phyloP scores from a whole-genome alignment of 176 grass and related monocot genomes.

The Pontederia crassipes region DNA sequence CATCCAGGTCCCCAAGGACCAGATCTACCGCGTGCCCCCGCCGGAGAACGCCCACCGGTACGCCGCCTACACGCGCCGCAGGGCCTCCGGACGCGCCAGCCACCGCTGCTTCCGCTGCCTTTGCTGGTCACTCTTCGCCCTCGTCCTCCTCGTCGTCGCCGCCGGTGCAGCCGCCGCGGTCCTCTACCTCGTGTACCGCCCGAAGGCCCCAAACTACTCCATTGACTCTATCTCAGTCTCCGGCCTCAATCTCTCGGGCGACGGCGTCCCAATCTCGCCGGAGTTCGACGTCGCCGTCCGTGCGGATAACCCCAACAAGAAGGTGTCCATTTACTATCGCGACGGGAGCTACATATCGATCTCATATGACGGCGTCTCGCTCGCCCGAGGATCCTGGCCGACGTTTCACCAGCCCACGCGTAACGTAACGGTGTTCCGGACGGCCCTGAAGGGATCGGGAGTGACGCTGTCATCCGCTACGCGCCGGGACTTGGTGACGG shows the following conservation, averaged over 20 bases:
- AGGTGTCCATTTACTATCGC: slow-evolving; percentile 55
- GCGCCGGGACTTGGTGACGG: slow-evolving; percentile 3
- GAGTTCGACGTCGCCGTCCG: slow-evolving; percentile 33
- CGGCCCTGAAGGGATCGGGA: slow-evolving; percentile 17
- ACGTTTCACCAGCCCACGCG: slow-evolving; percentile 43
- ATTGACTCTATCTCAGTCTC: slow-evolving; percentile 7
- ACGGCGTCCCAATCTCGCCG: slow-evolving; percentile 11
- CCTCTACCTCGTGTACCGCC: slow-evolving; percentile 39
- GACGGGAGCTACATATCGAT: slow-evolving; percentile 30
- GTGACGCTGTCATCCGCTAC: slow-evolving; percentile 22
- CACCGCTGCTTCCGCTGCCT: slow-evolving; percentile 9
- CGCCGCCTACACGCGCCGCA: slow-evolving; percentile 32
- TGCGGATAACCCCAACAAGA: slow-evolving; percentile 49
- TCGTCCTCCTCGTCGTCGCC: background rate
- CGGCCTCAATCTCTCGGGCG: background rate
- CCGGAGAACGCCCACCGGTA: slow-evolving; percentile 41
- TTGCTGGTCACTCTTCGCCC: background rate
- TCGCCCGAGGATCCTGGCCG: slow-evolving; percentile 52
- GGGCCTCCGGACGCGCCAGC: background rate
- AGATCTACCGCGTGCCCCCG: background rate
- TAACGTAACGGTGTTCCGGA: slow-evolving; percentile 48
- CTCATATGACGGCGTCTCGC: slow-evolving; percentile 29
- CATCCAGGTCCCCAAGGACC: slow-evolving; percentile 77
- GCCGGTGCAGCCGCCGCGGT: background rate
- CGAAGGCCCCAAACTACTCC: slow-evolving; percentile 53